Conservation (phyloP, 257 asterid species). For the Nicotiana attenuata region DNA sequence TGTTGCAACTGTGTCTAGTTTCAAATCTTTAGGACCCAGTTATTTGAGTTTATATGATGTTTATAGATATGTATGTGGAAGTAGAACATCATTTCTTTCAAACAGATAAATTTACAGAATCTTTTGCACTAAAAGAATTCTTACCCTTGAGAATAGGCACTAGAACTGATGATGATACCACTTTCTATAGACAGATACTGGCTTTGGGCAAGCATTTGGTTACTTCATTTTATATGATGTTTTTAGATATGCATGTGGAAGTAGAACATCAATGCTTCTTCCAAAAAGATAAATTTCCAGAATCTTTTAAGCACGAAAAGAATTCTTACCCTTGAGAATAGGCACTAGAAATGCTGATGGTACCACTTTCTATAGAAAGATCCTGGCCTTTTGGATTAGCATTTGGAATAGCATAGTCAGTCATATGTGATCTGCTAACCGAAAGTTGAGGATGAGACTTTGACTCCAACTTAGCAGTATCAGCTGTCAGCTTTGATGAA, state of each 20-base stretch:
- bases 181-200: slow-evolving; percentile 57
- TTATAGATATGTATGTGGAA: not conserved
- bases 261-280: not conserved
- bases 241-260: not conserved
- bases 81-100: not conserved
- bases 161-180: slow-evolving; percentile 86
- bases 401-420: slow-evolving; percentile 26
- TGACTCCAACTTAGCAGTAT: slow-evolving; percentile 33
- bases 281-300: not conserved
- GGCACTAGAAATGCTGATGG: slow-evolving; percentile 75
- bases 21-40: not conserved
- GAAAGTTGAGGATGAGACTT: slow-evolving; percentile 42
- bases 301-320: not conserved
- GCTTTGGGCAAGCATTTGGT: slow-evolving; percentile 31
- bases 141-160: slow-evolving; percentile 83
- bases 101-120: not conserved
- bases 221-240: not conserved
- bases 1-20: not conserved
- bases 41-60: not conserved
- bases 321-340: slow-evolving; percentile 79
- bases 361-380: slow-evolving; percentile 65
- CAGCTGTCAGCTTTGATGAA: slow-evolving; percentile 32
- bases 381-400: slow-evolving; percentile 45
- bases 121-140: slow-evolving; percentile 5
- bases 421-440: slow-evolving; percentile 28